A percentile compares a stretch with the other conserved stretches of the same genome.
These are phyloP conservation scores for Aspergillus pseudotamarii DNA, from an alignment of 2,329 filamentous ascomycete species.

Conservation along the genomic window DNA sequence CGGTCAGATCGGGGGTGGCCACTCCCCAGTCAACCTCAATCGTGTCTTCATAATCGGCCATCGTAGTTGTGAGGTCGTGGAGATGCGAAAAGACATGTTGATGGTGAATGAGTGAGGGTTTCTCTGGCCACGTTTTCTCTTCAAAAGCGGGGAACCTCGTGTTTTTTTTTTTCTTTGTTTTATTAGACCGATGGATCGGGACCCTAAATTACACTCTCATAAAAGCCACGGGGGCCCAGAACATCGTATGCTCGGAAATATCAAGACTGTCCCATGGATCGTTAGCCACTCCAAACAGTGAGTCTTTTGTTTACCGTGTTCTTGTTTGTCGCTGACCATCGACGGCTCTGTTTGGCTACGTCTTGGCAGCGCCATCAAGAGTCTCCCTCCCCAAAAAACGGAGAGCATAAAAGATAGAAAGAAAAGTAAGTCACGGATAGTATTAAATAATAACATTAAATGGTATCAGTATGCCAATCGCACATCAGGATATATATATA, in stretches of 20 bases:
- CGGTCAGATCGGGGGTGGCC: background rate
- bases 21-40: conserved; percentile 13
- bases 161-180: background rate
- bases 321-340: background rate
- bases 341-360: background rate
- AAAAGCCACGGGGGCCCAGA: background rate
- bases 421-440: background rate
- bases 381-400: background rate
- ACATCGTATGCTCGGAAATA: no score
- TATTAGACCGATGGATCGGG: background rate
- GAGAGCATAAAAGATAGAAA: background rate
- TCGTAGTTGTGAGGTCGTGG: background rate
- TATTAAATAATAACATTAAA: background rate
- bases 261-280: background rate
- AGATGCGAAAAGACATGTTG: background rate
- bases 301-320: background rate
- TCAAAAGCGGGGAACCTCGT: background rate
- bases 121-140: background rate
- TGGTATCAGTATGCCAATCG: background rate
- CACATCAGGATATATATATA: background rate
- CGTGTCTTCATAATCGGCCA: background rate
- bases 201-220: background rate
- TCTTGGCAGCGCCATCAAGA: background rate
- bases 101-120: background rate
- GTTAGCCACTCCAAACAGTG: no score